phyloP scores from a whole-genome alignment of 768 basidiomycete genomes.

The Pluteus cervinus region DNA sequence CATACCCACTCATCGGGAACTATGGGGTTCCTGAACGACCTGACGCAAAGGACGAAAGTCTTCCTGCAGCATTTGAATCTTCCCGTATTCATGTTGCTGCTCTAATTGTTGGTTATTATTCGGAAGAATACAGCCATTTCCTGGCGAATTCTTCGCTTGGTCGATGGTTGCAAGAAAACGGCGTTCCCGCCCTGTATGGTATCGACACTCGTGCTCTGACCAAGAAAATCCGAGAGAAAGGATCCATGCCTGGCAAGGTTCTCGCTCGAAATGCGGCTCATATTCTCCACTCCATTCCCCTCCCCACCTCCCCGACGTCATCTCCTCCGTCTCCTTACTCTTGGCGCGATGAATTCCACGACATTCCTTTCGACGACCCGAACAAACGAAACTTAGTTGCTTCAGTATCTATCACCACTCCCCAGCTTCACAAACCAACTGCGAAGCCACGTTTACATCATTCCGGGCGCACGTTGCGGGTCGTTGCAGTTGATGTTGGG shows the following conservation, averaged over 20 bases:
- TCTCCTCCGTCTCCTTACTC: constrained; percentile 45
- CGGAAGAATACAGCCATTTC: constrained; percentile 92
- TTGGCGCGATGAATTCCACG: constrained; percentile 83
- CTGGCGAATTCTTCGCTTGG: constrained; percentile 84
- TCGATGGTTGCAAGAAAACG: constrained; percentile 92
- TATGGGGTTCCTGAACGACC: constrained; percentile 88
- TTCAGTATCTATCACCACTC: constrained; percentile 67
- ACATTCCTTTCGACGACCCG: constrained; percentile 81
- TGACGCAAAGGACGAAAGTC: constrained; percentile 37
- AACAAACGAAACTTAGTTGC: constrained; percentile 90
- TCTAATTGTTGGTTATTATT: constrained; percentile 90
- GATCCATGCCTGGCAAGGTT: constrained; percentile 84
- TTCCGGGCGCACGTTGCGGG: constrained; percentile 72
- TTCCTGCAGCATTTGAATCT: constrained; percentile 86
- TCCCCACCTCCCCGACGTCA: constrained; percentile 33
- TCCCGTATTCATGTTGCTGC: constrained; percentile 91
- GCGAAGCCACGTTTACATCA: constrained; percentile 59
- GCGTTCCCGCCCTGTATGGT: constrained; percentile 90
- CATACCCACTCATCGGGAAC: constrained; percentile 95
- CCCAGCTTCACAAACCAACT: constrained; percentile 64
- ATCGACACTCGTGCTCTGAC: constrained; percentile 96
- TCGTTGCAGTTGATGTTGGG: constrained; percentile 94
- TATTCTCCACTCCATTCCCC: constrained; percentile 32
- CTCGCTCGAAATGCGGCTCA: constrained; percentile 58
- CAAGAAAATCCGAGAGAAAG: constrained; percentile 93